Evolutionary conservation across 495 filamentous ascomycete genomes (phyloP).

Genomic region (Patellaria atrata): DNA sequence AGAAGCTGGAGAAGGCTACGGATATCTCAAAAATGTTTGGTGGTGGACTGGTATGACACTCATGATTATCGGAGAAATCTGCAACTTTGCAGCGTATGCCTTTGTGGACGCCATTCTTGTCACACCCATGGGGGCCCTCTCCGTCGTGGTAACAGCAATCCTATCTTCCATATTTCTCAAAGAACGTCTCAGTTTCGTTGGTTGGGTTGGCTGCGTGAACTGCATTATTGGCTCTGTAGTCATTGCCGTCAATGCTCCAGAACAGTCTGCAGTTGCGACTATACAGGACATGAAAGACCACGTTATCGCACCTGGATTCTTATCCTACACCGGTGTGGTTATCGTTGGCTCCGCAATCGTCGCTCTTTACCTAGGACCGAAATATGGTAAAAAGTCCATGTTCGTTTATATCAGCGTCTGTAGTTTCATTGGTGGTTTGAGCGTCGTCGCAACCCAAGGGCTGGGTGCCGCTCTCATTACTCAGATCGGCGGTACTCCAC

Average conservation of each 20-base stretch:
- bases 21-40: conserved; percentile 87
- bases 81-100: conserved; percentile 95
- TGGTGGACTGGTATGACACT: conserved; percentile 97
- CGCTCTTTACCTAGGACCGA: conserved; percentile 72
- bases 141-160: conserved; percentile 86
- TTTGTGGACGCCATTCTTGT: conserved; percentile 97
- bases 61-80: conserved; percentile 94
- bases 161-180: conserved; percentile 93
- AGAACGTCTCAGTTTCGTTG: conserved; percentile 86
- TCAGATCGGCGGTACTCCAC: conserved; percentile 60
- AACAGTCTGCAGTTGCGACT: conserved; percentile 65
- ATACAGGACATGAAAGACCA: conserved; percentile 91
- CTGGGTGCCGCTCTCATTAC: conserved; percentile 83
- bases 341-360: conserved; percentile 56
- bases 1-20: conserved; percentile 91
- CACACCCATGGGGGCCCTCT: conserved; percentile 86
- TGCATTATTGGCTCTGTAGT: conserved; percentile 89
- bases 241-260: conserved; percentile 86
- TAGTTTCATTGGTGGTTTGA: conserved; percentile 85
- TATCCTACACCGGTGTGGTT: conserved; percentile 72
- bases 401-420: conserved; percentile 93
- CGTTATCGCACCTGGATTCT: conserved; percentile 75
- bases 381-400: conserved; percentile 94
- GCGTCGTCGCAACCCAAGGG: conserved; percentile 89
- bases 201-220: conserved; percentile 88